A percentile compares a stretch with the other conserved stretches of the same genome.
Conservation (phyloP, 2,329 filamentous ascomycete genomes). For the Cladobotryum protrusum region DNA sequence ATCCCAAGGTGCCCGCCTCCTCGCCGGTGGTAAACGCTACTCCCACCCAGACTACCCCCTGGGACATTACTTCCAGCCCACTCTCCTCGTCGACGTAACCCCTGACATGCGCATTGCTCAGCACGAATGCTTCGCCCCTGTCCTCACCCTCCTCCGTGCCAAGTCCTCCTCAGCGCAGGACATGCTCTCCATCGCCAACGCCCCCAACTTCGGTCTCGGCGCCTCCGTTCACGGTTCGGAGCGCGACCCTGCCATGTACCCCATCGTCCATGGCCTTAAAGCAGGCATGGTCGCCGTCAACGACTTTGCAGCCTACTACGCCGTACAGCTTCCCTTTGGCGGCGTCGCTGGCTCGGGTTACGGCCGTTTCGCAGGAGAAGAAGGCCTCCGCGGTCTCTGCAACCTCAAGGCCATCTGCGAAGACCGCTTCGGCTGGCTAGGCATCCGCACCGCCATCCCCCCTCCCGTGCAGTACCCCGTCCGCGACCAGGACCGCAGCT, state of each 20-base stretch:
- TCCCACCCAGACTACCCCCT: constrained; percentile 65
- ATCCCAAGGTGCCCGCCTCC: constrained; percentile 66
- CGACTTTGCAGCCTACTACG: constrained; percentile 91
- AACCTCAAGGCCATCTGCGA: constrained; percentile 83
- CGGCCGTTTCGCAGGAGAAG: constrained; percentile 84
- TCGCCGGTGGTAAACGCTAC: constrained; percentile 71
- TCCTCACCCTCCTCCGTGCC: constrained; percentile 80
- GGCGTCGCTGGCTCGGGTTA: constrained; percentile 87
- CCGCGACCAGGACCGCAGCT: constrained; percentile 53
- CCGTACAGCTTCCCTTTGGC: constrained; percentile 90
- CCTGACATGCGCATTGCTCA: constrained; percentile 79
- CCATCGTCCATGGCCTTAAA: constrained; percentile 62
- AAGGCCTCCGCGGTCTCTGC: constrained; percentile 77
- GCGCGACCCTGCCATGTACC: constrained; percentile 50
- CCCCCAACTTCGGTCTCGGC: constrained; percentile 78
- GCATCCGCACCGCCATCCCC: constrained; percentile 72
- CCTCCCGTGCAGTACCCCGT: constrained; percentile 77
- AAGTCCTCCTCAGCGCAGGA: constrained; percentile 50
- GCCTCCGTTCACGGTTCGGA: constrained; percentile 78
- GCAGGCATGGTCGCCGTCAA: constrained; percentile 93
- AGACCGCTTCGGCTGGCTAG: constrained; percentile 60
- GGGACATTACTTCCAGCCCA: constrained; percentile 90
- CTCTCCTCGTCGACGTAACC: constrained; percentile 84
- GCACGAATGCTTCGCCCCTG: constrained; percentile 86
- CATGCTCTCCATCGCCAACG: constrained; percentile 75